A percentile compares a stretch with the other conserved stretches of the same genome.
phyloP scores from a whole-genome alignment of 345 rosid species.

The Anastatica hierochuntica region DNA sequence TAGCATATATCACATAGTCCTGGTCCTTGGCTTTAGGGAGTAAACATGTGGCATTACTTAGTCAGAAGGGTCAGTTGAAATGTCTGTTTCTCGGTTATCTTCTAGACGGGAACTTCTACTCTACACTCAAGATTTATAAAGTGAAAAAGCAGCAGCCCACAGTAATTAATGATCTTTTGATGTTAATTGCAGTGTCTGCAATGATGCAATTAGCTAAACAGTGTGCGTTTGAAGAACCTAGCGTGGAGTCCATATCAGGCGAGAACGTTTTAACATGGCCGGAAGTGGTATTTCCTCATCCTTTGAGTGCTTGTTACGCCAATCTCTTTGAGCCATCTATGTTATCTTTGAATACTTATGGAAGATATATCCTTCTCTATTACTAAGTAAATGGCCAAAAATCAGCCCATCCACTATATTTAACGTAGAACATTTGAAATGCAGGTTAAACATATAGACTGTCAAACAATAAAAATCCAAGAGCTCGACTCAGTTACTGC shows the following conservation, averaged over 20 bases:
- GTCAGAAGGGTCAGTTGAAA: conserved; percentile 9
- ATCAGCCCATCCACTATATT: not conserved
- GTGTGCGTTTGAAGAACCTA: conserved; percentile 94
- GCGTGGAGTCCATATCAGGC: conserved; percentile 79
- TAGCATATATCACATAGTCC: not conserved
- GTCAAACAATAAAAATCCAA: conserved; percentile 54
- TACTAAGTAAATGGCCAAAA: conserved; percentile 6
- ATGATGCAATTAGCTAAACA: conserved; percentile 91
- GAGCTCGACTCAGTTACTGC: conserved; percentile 83
- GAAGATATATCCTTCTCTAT: not conserved
- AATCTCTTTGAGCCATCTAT: not conserved
- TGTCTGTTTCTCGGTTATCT: conserved; percentile 8
- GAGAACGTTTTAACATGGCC: conserved; percentile 94
- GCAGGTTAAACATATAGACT: conserved; percentile 87
- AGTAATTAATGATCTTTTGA: conserved; percentile 6
- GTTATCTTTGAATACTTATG: not conserved
- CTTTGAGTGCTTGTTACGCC: conserved; percentile 4
- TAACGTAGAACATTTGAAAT: conserved; percentile 8
- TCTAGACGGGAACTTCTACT: not conserved
- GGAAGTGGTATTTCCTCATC: conserved; percentile 55
- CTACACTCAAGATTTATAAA: not conserved
- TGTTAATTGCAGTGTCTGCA: conserved; percentile 77
- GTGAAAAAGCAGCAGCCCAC: too few relatives aligned
- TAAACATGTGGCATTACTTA: not conserved
- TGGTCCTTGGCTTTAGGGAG: not conserved